Evolutionary conservation across 257 asterid species (phyloP).

Genomic region (Ophiorrhiza pumila): DNA sequence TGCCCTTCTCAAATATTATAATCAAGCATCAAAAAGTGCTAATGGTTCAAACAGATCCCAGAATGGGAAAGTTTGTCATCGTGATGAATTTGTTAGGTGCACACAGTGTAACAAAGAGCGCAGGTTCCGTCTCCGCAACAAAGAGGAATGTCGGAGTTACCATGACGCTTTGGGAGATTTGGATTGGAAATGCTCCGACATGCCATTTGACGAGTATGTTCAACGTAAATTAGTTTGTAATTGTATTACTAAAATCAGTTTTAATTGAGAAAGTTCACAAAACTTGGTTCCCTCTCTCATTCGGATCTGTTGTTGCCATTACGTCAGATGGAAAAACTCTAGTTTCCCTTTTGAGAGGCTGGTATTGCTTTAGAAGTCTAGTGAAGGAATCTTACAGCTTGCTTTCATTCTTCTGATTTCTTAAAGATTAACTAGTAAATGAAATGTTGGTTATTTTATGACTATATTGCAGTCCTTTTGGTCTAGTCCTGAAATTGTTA

Average conservation of each 20-base stretch:
- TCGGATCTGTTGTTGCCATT: neutral
- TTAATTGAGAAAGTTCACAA: neutral
- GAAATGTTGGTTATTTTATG: constrained; percentile 4
- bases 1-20: constrained; percentile 46
- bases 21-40: constrained; percentile 38
- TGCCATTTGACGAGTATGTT: constrained; percentile 49
- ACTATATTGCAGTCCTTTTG: neutral
- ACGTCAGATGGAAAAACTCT: neutral
- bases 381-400: neutral
- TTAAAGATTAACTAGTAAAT: neutral
- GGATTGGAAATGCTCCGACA: constrained; percentile 48
- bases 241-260: neutral
- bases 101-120: constrained; percentile 40
- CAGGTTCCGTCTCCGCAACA: constrained; percentile 49
- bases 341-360: neutral
- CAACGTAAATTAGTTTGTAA: neutral
- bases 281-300: neutral
- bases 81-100: constrained; percentile 49
- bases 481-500: neutral
- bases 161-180: constrained; percentile 44
- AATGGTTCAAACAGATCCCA: constrained; percentile 38
- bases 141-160: constrained; percentile 47
- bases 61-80: constrained; percentile 35
- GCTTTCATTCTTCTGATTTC: neutral
- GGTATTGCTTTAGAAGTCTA: neutral